Evolutionary conservation across 2,329 filamentous ascomycete genomes (phyloP).

Genomic region (Curvularia hawaiiensis): DNA sequence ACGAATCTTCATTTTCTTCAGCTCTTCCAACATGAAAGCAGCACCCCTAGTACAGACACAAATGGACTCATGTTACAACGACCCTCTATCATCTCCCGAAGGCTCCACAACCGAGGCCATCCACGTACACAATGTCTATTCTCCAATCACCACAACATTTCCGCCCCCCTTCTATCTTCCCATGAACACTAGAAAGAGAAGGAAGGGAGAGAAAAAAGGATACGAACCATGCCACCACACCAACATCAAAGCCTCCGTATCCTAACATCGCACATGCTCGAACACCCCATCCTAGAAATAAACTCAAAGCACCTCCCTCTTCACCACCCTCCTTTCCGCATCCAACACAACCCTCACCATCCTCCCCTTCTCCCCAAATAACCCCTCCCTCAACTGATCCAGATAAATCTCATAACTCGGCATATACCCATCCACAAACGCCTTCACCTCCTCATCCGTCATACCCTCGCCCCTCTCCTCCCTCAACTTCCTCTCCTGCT

Average conservation of each 20-base stretch:
- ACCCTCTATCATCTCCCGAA: too few species aligned
- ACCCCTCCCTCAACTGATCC: conserved; percentile 54
- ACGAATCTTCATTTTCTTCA: neutral
- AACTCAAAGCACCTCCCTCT: conserved; percentile 38
- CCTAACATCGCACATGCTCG: neutral
- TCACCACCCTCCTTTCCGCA: conserved; percentile 51
- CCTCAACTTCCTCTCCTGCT: conserved; percentile 78
- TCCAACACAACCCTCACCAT: conserved; percentile 59
- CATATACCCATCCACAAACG: conserved; percentile 71
- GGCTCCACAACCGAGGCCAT: too few species aligned
- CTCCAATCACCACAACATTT: neutral
- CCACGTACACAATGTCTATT: neutral
- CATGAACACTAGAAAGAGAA: neutral
- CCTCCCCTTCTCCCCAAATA: conserved; percentile 53
- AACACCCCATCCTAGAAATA: conserved; percentile 3
- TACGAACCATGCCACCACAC: too few species aligned
- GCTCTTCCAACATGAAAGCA: neutral
- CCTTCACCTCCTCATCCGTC: conserved; percentile 77
- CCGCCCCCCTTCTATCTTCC: neutral
- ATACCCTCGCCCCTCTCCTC: conserved; percentile 73
- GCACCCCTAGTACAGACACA: neutral
- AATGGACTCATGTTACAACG: neutral
- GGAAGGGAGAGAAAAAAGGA: neutral
- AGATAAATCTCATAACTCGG: conserved; percentile 64
- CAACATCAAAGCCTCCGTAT: neutral